Conservation (phyloP, 306 rosid genomes). For the Cucurbita moschata region DNA sequence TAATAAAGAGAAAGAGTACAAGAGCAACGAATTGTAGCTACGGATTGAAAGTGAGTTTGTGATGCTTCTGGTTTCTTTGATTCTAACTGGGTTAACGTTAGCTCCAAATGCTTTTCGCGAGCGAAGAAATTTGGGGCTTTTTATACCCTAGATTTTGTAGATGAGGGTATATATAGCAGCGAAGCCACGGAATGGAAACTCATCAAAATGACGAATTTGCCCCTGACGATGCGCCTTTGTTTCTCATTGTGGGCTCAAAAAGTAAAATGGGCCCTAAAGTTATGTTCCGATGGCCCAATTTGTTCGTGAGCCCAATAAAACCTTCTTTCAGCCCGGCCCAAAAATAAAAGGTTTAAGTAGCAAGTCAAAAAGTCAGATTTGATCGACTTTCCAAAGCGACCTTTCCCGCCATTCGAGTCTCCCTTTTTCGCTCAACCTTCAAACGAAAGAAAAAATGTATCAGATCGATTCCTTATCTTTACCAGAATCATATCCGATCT, state of each 20-base stretch:
- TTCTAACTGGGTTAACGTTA: conserved; percentile 24
- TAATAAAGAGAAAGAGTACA: background rate
- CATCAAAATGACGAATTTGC: background rate
- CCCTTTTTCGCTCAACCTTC: background rate
- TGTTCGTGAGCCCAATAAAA: background rate
- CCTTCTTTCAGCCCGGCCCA: background rate
- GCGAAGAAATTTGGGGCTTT: conserved; percentile 66
- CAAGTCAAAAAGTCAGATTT: background rate
- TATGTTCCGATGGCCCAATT: background rate
- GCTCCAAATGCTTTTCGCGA: conserved; percentile 15
- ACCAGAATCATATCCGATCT: background rate
- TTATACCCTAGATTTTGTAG: conserved; percentile 75
- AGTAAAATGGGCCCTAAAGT: background rate
- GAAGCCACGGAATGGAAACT: background rate
- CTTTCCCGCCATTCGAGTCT: background rate
- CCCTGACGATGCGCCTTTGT: background rate
- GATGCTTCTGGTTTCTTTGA: background rate
- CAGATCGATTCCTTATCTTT: background rate
- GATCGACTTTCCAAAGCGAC: background rate
- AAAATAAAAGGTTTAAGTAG: background rate
- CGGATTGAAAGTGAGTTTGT: conserved; percentile 11
- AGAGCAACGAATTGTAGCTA: background rate
- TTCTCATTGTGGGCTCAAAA: background rate
- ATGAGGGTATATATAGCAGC: conserved; percentile 40
- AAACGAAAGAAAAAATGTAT: background rate